Evolutionary conservation across 2,329 filamentous ascomycete genomes (phyloP).

Genomic region (Ascochyta clinopodiicola): DNA sequence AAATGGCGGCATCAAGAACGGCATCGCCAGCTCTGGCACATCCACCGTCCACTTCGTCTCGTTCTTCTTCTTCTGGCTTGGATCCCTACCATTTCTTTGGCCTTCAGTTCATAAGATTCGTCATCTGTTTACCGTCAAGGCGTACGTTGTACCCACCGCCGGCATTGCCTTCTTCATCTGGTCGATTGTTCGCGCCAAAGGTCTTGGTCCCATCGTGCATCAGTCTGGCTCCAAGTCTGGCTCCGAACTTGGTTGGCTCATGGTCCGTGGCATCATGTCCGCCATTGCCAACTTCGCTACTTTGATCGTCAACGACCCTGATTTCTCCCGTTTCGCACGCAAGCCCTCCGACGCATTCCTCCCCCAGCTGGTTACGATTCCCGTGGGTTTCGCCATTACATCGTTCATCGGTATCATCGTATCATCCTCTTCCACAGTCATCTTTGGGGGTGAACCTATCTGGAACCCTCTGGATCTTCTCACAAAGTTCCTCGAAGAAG

Average conservation of each 20-base stretch:
- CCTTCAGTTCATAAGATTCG: slow-evolving; percentile 88
- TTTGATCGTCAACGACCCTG: slow-evolving; percentile 79
- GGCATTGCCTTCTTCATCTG: slow-evolving; percentile 87
- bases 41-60: slow-evolving; percentile 77
- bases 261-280: slow-evolving; percentile 86
- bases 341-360: slow-evolving; percentile 79
- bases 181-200: slow-evolving; percentile 81
- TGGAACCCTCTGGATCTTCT: slow-evolving; percentile 54
- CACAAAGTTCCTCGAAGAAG: slow-evolving; percentile 51
- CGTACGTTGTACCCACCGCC: slow-evolving; percentile 81
- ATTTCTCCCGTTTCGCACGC: slow-evolving; percentile 82
- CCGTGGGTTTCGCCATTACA: slow-evolving; percentile 65
- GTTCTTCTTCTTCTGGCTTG: slow-evolving; percentile 87
- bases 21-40: slow-evolving; percentile 72
- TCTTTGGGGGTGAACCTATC: slow-evolving; percentile 51
- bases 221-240: slow-evolving; percentile 70
- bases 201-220: slow-evolving; percentile 80
- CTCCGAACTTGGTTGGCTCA: slow-evolving; percentile 76
- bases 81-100: slow-evolving; percentile 83
- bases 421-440: slow-evolving; percentile 54
- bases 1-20: slow-evolving; percentile 65
- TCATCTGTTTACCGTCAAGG: slow-evolving; percentile 90
- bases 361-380: slow-evolving; percentile 71
- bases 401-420: slow-evolving; percentile 74
- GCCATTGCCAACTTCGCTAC: slow-evolving; percentile 91